Evolutionary conservation across 2,329 filamentous ascomycete genomes (phyloP).

Genomic region (Sporothrix curviconia): DNA sequence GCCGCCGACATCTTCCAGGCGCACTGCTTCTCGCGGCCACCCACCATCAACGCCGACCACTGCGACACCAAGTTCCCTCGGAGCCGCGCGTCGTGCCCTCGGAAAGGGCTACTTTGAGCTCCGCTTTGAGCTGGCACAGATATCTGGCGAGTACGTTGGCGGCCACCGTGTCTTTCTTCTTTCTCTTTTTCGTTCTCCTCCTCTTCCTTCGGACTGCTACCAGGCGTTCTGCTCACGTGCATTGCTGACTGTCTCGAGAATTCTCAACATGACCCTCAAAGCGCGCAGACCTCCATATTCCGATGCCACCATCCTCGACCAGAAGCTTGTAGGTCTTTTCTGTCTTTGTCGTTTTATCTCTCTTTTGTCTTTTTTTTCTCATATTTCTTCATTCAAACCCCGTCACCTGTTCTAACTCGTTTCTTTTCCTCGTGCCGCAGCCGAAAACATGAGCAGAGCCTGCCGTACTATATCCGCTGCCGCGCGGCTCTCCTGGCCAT

Average conservation of each 20-base stretch:
- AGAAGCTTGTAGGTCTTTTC: neutral
- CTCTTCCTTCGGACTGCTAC: too few species aligned
- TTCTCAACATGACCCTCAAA: conserved; percentile 13
- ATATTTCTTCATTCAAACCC: too few species aligned
- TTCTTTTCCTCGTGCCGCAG: too few species aligned
- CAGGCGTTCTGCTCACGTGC: too few species aligned
- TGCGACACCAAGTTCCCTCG: conserved; percentile 8
- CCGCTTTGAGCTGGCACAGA: conserved; percentile 3
- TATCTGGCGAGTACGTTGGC: neutral
- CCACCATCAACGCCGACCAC: conserved; percentile 10
- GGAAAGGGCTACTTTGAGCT: neutral
- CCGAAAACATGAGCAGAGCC: neutral
- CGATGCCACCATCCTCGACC: neutral
- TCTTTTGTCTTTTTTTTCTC: too few species aligned
- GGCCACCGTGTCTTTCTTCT: too few species aligned
- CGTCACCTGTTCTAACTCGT: too few species aligned
- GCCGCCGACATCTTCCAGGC: conserved; percentile 12
- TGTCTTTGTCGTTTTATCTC: neutral
- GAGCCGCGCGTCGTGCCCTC: neutral
- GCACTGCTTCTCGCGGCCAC: conserved; percentile 10
- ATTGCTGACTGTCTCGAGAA: too few species aligned
- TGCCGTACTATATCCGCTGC: neutral
- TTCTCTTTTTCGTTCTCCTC: too few species aligned
- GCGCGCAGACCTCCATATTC: conserved; percentile 6
- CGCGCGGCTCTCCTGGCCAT: conserved; percentile 1